These are phyloP conservation scores for Zygoascus flipseniorum DNA, from an alignment of 805 yeast genomes.

Conservation along the genomic window DNA sequence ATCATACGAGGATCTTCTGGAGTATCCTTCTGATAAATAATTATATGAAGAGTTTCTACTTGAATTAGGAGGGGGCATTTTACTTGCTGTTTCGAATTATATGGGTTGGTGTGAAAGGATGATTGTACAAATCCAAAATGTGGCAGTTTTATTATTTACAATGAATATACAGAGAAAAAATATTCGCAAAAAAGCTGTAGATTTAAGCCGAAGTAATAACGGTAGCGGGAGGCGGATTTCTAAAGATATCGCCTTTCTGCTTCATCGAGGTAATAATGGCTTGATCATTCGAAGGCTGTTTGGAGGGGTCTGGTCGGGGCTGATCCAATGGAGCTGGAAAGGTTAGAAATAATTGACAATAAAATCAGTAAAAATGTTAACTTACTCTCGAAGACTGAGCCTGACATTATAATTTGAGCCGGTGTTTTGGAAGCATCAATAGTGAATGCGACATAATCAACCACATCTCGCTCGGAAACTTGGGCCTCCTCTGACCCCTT, in stretches of 20 bases:
- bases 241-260: conserved; percentile 30
- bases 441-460: conserved; percentile 53
- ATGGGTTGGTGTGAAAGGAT: background rate
- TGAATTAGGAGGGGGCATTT: background rate
- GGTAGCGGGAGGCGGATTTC: conserved; percentile 20
- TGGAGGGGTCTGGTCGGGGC: conserved; percentile 27
- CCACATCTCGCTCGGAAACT: conserved; percentile 43
- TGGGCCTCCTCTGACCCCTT: conserved; percentile 38
- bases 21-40: background rate
- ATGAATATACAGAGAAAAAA: background rate
- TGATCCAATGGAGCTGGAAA: conserved; percentile 20
- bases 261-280: conserved; percentile 27
- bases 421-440: conserved; percentile 48
- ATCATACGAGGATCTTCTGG: background rate
- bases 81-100: background rate
- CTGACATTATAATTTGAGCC: conserved; percentile 50
- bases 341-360: conserved; percentile 1
- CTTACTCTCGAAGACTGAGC: conserved; percentile 56
- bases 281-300: conserved; percentile 19
- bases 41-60: background rate
- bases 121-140: background rate
- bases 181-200: background rate
- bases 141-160: background rate
- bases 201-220: background rate
- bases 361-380: background rate